Evolutionary conservation across 257 asterid genomes (phyloP).

Genomic region (Schizonepeta tenuifolia): DNA sequence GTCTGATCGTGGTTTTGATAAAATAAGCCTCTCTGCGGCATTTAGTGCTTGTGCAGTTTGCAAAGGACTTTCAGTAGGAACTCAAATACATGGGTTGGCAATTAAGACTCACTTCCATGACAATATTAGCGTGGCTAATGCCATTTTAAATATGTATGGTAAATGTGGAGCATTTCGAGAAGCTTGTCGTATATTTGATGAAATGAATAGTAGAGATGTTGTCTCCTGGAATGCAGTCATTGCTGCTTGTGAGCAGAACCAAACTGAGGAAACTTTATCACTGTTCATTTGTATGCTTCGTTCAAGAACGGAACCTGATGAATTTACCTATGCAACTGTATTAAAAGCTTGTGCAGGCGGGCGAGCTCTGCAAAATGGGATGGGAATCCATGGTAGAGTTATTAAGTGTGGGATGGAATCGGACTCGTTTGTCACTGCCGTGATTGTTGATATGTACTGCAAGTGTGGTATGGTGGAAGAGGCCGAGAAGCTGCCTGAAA

Average conservation of each 20-base stretch:
- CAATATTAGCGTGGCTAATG: conserved; percentile 74
- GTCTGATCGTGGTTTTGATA: too few species aligned
- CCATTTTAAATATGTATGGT: conserved; percentile 86
- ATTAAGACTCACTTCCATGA: conserved; percentile 55
- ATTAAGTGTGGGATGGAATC: conserved; percentile 74
- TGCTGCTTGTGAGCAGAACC: conserved; percentile 86
- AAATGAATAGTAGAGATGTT: conserved; percentile 76
- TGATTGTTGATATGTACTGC: conserved; percentile 85
- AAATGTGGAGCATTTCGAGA: conserved; percentile 69
- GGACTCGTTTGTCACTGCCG: conserved; percentile 71
- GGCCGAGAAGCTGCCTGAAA: conserved; percentile 77
- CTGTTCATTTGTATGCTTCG: conserved; percentile 67
- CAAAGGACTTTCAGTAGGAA: conserved; percentile 60
- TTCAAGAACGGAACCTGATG: conserved; percentile 79
- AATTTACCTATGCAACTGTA: conserved; percentile 80
- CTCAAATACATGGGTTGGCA: conserved; percentile 75
- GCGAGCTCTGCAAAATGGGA: conserved; percentile 59
- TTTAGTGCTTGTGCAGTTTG: too few species aligned
- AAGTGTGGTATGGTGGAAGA: conserved; percentile 78
- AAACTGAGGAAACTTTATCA: conserved; percentile 48
- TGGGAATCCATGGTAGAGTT: conserved; percentile 69
- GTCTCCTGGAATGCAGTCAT: conserved; percentile 89
- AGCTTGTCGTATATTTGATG: conserved; percentile 63
- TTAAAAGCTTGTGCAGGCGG: conserved; percentile 83
- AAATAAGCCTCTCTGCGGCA: too few species aligned